These are phyloP conservation scores for Fusarium coicis DNA, from an alignment of 2,329 filamentous ascomycete genomes.

Conservation along the genomic window DNA sequence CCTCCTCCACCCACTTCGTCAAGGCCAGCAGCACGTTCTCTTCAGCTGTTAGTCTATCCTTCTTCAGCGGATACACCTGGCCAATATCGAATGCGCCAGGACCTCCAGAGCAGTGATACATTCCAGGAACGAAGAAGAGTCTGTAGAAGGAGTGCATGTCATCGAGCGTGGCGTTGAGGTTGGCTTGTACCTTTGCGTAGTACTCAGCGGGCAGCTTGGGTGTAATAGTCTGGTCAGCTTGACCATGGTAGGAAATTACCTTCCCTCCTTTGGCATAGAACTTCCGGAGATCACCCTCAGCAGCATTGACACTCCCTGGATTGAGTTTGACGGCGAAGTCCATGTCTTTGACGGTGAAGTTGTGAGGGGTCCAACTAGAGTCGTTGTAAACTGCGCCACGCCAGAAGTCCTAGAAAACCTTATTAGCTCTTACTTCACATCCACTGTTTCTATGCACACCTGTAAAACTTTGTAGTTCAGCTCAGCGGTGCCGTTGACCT, in stretches of 20 bases:
- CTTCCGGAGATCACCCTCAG: neutral
- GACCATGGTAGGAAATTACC: constrained; percentile 4
- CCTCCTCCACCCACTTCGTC: constrained; percentile 5
- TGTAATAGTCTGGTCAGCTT: constrained; percentile 11
- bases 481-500: constrained; percentile 1
- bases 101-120: constrained; percentile 8
- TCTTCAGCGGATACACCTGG: constrained; percentile 2
- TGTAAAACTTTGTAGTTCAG: constrained; percentile 3
- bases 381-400: constrained; percentile 10
- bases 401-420: neutral
- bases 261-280: constrained; percentile 11
- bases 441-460: neutral
- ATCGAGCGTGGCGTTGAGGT: neutral
- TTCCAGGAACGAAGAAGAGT: constrained; percentile 5
- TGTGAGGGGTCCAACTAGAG: constrained; percentile 1
- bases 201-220: constrained; percentile 4
- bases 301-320: constrained; percentile 5
- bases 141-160: constrained; percentile 8
- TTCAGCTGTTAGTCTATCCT: neutral
- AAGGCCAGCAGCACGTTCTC: constrained; percentile 3
- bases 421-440: neutral
- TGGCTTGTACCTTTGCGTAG: constrained; percentile 1
- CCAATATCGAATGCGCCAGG: constrained; percentile 3
- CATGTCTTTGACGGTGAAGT: constrained; percentile 9
- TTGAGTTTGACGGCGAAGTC: constrained; percentile 4